Evolutionary conservation across 176 grass and related monocot species (phyloP).

Genomic region (Cymbopogon citratus): DNA sequence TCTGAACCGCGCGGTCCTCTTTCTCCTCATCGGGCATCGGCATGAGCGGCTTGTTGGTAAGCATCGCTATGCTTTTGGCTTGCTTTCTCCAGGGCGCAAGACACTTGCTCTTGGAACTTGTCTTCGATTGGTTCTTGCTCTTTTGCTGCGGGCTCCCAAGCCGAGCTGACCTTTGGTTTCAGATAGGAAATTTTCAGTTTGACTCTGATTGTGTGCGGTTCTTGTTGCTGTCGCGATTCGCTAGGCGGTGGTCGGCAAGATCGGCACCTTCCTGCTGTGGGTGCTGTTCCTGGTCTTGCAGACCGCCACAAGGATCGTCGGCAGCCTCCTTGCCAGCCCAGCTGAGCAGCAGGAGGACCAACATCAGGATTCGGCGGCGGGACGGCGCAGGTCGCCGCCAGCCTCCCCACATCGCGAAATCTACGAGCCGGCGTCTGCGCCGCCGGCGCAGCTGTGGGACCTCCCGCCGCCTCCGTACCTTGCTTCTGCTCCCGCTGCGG

Average conservation of each 20-base stretch:
- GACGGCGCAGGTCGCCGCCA: constrained; percentile 28
- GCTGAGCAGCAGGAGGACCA: constrained; percentile 20
- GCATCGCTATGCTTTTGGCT: neutral
- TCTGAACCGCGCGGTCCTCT: neutral
- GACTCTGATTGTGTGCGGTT: neutral
- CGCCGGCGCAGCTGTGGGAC: constrained; percentile 17
- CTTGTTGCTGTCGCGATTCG: neutral
- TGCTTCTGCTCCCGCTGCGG: constrained; percentile 6
- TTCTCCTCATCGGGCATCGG: constrained; percentile 31
- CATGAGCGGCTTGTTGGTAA: constrained; percentile 51
- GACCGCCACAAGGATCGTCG: constrained; percentile 46
- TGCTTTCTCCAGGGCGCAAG: neutral
- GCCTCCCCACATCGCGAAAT: constrained; percentile 18
- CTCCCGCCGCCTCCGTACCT: neutral
- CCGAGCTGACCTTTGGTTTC: neutral
- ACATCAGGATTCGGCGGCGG: constrained; percentile 8
- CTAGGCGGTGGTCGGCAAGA: constrained; percentile 35
- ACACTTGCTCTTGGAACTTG: neutral
- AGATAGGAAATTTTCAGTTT: neutral
- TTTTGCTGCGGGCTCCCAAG: neutral
- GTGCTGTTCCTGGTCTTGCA: constrained; percentile 48
- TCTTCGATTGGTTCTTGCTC: neutral
- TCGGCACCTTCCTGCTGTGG: constrained; percentile 49
- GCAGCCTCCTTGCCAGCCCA: constrained; percentile 22
- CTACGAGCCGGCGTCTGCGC: constrained; percentile 6